Evolutionary conservation across 176 grass and related monocot species (phyloP).

Genomic region (Metroxylon sagu): DNA sequence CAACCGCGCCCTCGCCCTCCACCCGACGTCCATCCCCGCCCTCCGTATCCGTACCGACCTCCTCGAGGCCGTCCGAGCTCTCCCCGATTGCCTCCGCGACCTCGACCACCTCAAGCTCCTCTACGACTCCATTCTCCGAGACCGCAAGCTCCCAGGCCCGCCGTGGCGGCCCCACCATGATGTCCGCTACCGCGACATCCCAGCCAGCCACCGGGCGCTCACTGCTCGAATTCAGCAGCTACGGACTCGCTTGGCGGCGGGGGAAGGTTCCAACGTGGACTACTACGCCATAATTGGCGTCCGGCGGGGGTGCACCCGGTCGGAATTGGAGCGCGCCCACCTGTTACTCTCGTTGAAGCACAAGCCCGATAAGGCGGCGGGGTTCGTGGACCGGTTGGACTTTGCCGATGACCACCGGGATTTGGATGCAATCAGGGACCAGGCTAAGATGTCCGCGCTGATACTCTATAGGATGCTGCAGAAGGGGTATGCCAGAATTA

Average conservation of each 20-base stretch:
- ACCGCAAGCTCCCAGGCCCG: slow-evolving; percentile 61
- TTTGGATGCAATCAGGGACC: slow-evolving; percentile 63
- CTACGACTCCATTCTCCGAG: slow-evolving; percentile 77
- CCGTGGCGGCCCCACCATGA: slow-evolving; percentile 57
- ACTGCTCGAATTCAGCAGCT: slow-evolving; percentile 55
- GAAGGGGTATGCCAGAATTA: slow-evolving; percentile 65
- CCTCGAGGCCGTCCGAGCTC: slow-evolving; percentile 45
- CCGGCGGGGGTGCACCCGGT: slow-evolving; percentile 57
- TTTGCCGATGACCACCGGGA: slow-evolving; percentile 81
- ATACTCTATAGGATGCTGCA: slow-evolving; percentile 86
- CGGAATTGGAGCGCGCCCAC: slow-evolving; percentile 77
- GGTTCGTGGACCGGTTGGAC: slow-evolving; percentile 69
- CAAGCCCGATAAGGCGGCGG: slow-evolving; percentile 67
- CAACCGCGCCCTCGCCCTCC: slow-evolving; percentile 75
- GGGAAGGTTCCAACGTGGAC: slow-evolving; percentile 59
- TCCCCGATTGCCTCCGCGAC: slow-evolving; percentile 77
- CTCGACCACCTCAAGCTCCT: slow-evolving; percentile 90
- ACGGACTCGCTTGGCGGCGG: slow-evolving; percentile 40
- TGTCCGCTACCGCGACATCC: slow-evolving; percentile 65
- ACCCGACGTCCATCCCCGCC: slow-evolving; percentile 78
- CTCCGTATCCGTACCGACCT: slow-evolving; percentile 67
- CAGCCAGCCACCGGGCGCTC: slow-evolving; percentile 56
- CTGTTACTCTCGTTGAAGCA: slow-evolving; percentile 68
- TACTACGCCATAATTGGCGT: slow-evolving; percentile 64
- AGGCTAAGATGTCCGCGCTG: slow-evolving; percentile 80